Conservation (phyloP, 2,329 filamentous ascomycete species). For the Rosellinia necatrix region DNA sequence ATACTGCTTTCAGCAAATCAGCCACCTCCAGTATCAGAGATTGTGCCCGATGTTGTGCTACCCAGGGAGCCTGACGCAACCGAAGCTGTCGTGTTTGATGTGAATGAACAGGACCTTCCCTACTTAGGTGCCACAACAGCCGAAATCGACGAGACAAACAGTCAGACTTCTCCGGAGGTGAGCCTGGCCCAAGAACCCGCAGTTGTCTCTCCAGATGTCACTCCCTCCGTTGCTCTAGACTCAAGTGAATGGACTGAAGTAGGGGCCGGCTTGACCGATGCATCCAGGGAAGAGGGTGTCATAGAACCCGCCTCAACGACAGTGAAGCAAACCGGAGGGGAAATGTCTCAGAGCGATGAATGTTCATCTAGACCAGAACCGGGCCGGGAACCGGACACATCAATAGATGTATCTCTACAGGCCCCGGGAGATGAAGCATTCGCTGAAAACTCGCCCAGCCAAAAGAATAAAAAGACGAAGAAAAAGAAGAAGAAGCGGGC, state of each 20-base stretch:
- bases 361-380: background rate
- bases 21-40: background rate
- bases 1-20: constrained; percentile 21
- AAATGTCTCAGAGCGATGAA: constrained; percentile 14
- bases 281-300: background rate
- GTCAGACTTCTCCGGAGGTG: constrained; percentile 11
- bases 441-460: constrained; percentile 5
- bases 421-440: constrained; percentile 24
- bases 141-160: constrained; percentile 30
- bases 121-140: constrained; percentile 23
- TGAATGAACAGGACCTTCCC: background rate
- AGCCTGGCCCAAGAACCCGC: constrained; percentile 4
- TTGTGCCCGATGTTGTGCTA: background rate
- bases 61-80: background rate
- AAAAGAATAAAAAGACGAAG: constrained; percentile 16
- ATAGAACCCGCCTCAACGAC: constrained; percentile 35
- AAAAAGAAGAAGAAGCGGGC: constrained; percentile 26
- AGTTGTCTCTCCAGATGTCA: constrained; percentile 8
- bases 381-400: constrained; percentile 2
- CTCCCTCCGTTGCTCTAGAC: background rate
- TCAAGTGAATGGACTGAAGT: constrained; percentile 2
- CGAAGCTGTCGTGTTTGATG: background rate
- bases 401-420: constrained; percentile 1
- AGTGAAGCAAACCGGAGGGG: constrained; percentile 35
- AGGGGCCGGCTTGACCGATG: background rate